Conservation (phyloP, 371 early-diverging fungal species). For the Rhizopus stolonifer region DNA sequence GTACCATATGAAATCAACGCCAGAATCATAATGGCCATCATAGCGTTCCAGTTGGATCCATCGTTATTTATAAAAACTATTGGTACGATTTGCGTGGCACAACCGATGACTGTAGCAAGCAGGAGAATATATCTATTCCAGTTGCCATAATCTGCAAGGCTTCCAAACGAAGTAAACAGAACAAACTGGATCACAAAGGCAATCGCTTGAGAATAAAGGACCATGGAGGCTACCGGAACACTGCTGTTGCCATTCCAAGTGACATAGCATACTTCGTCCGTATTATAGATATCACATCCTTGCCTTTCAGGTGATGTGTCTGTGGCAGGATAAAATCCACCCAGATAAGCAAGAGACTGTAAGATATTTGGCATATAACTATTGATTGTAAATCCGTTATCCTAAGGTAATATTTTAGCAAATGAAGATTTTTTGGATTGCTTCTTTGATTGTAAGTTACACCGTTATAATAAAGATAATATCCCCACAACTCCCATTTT, state of each 20-base stretch:
- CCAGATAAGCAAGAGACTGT: constrained; percentile 40
- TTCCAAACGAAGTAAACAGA: constrained; percentile 48
- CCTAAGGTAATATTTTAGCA: constrained; percentile 17
- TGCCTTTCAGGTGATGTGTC: constrained; percentile 13
- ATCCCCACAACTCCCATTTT: constrained; percentile 45
- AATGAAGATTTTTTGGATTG: no score
- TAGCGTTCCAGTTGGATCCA: constrained; percentile 45
- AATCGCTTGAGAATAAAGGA: constrained; percentile 49
- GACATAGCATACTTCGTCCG: constrained; percentile 33
- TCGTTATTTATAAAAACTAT: constrained; percentile 38
- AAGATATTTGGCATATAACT: constrained; percentile 50
- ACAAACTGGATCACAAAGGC: constrained; percentile 47
- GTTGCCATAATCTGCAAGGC: constrained; percentile 47
- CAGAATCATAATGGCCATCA: constrained; percentile 45
- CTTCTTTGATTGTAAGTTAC: constrained; percentile 19
- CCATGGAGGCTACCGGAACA: constrained; percentile 47
- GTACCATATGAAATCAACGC: constrained; percentile 48
- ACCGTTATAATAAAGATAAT: constrained; percentile 55
- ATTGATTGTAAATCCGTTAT: constrained; percentile 49
- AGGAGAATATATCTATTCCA: constrained; percentile 47
- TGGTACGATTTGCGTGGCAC: constrained; percentile 45
- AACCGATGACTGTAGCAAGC: constrained; percentile 39
- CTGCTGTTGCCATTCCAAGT: constrained; percentile 30
- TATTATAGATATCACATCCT: constrained; percentile 35
- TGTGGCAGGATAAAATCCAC: constrained; percentile 39